A percentile compares a stretch with the other conserved stretches of the same genome.
phyloP scores from a whole-genome alignment of 331 rosid species.

The Prunus yedoensis region DNA sequence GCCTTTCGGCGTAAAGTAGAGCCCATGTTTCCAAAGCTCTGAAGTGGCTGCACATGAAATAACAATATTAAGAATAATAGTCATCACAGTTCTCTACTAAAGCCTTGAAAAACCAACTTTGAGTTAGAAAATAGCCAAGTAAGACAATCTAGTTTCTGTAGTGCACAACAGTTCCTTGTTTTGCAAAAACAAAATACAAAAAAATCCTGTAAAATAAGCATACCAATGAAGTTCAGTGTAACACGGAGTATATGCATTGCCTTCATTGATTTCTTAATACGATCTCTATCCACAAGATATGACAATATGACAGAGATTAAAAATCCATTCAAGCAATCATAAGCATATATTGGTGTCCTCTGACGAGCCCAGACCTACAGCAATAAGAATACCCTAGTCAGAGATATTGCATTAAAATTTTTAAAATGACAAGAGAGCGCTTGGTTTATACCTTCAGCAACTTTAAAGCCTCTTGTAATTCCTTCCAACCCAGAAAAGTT shows the following conservation, averaged over 20 bases:
- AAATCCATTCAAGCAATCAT: slow-evolving; percentile 84
- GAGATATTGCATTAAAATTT: not conserved
- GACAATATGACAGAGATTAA: slow-evolving; percentile 67
- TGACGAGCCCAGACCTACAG: slow-evolving; percentile 85
- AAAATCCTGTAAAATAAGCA: slow-evolving; percentile 17
- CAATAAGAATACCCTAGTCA: slow-evolving; percentile 23
- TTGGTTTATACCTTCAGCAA: slow-evolving; percentile 65
- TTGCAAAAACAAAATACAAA: not conserved
- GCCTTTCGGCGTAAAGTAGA: slow-evolving; percentile 61
- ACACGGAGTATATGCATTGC: slow-evolving; percentile 65
- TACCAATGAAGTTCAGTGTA: slow-evolving; percentile 72
- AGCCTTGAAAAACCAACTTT: not conserved
- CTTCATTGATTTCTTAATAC: slow-evolving; percentile 65
- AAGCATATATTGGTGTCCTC: slow-evolving; percentile 59
- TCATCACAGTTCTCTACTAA: not conserved
- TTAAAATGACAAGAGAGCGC: not conserved
- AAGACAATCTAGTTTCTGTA: not conserved
- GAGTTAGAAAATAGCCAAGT: not conserved
- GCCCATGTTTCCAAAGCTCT: slow-evolving; percentile 62
- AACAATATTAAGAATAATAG: not conserved
- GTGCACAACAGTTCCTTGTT: not conserved
- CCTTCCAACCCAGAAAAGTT: slow-evolving; percentile 62
- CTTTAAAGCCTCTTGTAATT: slow-evolving; percentile 62
- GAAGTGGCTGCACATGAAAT: slow-evolving; percentile 65
- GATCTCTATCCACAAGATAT: slow-evolving; percentile 54